Percentiles rank a stretch among this genome's conserved stretches.
phyloP scores from a whole-genome alignment of 1,284 basidiomycete genomes.

The Hemileia vastatrix region DNA sequence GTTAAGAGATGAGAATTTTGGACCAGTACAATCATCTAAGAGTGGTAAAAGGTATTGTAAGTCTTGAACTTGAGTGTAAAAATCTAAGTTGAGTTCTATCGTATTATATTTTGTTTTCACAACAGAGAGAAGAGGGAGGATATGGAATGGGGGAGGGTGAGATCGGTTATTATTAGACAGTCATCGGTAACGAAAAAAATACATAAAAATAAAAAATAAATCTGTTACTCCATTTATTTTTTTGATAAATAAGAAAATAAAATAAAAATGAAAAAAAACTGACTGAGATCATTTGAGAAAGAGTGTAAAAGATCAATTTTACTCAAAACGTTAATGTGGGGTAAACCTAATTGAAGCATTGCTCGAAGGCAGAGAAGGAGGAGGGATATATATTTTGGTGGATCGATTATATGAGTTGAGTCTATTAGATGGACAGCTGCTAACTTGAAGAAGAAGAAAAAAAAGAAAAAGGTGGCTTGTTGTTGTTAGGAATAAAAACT shows the following conservation, averaged over 20 bases:
- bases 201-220: neutral
- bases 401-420: conserved; percentile 91
- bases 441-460: conserved; percentile 51
- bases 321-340: conserved; percentile 92
- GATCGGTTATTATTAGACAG: no score
- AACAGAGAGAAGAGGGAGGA: no score
- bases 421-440: conserved; percentile 92
- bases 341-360: conserved; percentile 96
- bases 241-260: no score
- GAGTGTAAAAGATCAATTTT: conserved; percentile 77
- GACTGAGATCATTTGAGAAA: conserved; percentile 76
- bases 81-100: conserved; percentile 92
- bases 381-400: conserved; percentile 87
- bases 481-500: neutral
- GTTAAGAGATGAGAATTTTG: conserved; percentile 62
- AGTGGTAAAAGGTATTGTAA: conserved; percentile 74
- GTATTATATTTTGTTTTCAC: no score
- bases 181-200: neutral
- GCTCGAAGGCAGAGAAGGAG: conserved; percentile 82
- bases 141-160: no score
- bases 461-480: no score
- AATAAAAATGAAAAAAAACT: neutral
- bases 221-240: neutral
- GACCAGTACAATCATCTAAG: conserved; percentile 47
- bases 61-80: conserved; percentile 97